Evolutionary conservation across 257 asterid genomes (phyloP).

Genomic region (Solanum sejunctum): DNA sequence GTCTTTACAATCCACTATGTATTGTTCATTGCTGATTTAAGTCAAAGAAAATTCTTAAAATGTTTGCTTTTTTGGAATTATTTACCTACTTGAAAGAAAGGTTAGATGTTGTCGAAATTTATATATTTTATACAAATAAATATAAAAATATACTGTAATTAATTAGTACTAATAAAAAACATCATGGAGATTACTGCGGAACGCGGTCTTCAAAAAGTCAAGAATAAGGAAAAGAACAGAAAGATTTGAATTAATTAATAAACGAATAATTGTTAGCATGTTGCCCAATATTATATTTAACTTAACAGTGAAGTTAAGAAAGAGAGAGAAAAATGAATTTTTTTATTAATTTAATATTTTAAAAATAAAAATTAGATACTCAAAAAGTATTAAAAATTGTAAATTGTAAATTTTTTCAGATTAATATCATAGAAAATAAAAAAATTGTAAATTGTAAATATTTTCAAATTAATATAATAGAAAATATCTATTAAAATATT

Average conservation of each 20-base stretch:
- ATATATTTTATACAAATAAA: not conserved
- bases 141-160: not conserved
- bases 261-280: not conserved
- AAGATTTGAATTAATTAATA: not conserved
- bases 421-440: no score
- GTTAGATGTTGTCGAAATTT: not conserved
- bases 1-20: not conserved
- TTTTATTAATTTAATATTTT: no score
- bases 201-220: not conserved
- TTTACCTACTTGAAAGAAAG: not conserved
- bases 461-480: no score
- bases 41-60: not conserved
- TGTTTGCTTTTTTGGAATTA: not conserved
- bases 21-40: not conserved
- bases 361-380: no score
- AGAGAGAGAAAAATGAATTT: not conserved
- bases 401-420: no score
- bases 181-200: not conserved
- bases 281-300: not conserved
- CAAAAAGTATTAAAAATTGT: no score
- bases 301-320: not conserved
- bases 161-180: not conserved
- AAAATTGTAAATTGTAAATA: no score
- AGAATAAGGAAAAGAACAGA: not conserved
- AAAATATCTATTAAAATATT: no score